Evolutionary conservation across 352 stramenopile species (phyloP).

Genomic region (Aphanomyces invadans): DNA sequence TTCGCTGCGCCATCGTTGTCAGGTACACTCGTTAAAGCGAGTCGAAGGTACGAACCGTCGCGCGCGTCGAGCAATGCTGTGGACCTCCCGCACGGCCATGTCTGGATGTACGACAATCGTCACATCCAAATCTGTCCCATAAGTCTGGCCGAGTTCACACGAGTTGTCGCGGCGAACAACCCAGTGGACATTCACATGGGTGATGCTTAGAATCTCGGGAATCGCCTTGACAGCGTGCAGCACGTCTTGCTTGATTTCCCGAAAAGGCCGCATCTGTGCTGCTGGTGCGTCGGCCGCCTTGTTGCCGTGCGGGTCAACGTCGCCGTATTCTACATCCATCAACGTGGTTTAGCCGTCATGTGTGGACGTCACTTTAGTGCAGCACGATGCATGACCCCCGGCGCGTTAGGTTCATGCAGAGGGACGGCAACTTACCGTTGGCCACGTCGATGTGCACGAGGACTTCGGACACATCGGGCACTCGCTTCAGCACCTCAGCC

Average conservation of each 20-base stretch:
- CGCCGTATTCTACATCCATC: conserved; percentile 27
- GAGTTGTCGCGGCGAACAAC: conserved; percentile 27
- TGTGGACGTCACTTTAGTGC: too few species aligned
- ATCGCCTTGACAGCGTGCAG: conserved; percentile 49
- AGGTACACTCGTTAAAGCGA: neutral
- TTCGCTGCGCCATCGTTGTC: conserved; percentile 32
- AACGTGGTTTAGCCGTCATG: neutral
- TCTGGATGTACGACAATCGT: conserved; percentile 68
- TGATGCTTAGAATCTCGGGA: conserved; percentile 58
- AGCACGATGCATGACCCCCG: neutral
- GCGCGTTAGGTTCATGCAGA: neutral
- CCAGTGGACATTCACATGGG: conserved; percentile 80
- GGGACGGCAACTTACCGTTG: conserved; percentile 35
- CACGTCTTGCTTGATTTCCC: conserved; percentile 66
- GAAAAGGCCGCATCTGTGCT: conserved; percentile 63
- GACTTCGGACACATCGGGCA: conserved; percentile 79
- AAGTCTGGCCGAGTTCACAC: conserved; percentile 34
- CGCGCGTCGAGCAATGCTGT: conserved; percentile 61
- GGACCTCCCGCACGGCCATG: conserved; percentile 61
- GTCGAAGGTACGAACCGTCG: conserved; percentile 36
- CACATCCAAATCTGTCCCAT: conserved; percentile 66
- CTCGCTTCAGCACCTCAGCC: conserved; percentile 51
- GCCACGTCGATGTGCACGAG: conserved; percentile 81
- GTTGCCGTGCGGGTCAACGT: conserved; percentile 26
- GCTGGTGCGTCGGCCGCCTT: conserved; percentile 32